Percentiles rank a stretch among this genome's conserved stretches.
Evolutionary conservation across 148 eudicot species (phyloP).

Genomic region (Oxyria digyna): DNA sequence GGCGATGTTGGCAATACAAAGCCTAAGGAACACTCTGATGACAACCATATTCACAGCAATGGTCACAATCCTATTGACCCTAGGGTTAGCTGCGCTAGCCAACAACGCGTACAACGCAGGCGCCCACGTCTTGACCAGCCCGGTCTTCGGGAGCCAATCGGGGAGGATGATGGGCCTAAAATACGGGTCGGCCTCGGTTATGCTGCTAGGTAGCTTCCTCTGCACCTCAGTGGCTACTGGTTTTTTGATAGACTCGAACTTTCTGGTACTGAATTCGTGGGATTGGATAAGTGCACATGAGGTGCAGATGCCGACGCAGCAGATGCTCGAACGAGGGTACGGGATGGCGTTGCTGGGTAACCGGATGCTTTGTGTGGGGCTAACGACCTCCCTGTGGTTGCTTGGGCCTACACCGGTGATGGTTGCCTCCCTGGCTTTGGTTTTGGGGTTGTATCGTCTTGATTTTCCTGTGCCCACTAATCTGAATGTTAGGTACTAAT

Average conservation of each 20-base stretch:
- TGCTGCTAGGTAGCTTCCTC: constrained; percentile 53
- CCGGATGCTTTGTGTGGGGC: neutral
- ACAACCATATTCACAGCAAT: constrained; percentile 51
- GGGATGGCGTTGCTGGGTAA: constrained; percentile 1
- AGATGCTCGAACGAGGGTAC: neutral
- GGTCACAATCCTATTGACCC: constrained; percentile 30
- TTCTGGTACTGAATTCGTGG: constrained; percentile 18
- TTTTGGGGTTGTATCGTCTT: neutral
- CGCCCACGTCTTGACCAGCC: constrained; percentile 19
- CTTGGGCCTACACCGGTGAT: constrained; percentile 1
- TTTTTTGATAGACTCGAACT: constrained; percentile 59
- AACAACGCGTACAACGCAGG: constrained; percentile 49
- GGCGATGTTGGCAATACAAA: constrained; percentile 71
- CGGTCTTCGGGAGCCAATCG: constrained; percentile 42
- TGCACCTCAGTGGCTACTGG: constrained; percentile 63
- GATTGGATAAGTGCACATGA: neutral
- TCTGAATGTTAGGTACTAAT: neutral
- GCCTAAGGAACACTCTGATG: constrained; percentile 73
- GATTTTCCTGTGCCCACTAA: constrained; percentile 1
- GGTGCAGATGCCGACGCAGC: neutral
- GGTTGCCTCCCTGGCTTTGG: constrained; percentile 2
- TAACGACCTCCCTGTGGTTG: neutral
- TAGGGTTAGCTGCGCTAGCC: constrained; percentile 47
- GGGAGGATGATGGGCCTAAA: constrained; percentile 41
- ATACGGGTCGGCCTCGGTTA: constrained; percentile 41